Evolutionary conservation across 805 yeast genomes (phyloP), one percentile per base, ranked within the genome.

Genomic region (Ogataea glucozyma): DNA sequence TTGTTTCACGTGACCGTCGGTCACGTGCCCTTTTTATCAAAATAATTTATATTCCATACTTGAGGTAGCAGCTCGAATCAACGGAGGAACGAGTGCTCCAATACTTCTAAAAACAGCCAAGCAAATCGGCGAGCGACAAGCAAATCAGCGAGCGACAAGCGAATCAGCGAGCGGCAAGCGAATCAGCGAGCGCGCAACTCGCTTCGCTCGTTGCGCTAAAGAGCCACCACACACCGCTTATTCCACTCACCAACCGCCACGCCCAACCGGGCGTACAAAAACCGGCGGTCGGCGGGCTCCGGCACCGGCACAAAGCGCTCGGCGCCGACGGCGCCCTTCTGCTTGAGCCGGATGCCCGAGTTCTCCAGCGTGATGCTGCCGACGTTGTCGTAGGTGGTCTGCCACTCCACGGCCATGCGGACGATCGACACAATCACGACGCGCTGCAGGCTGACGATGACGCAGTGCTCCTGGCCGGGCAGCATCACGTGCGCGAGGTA

Each of bases 401-500:
- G 72, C 98, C 99, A 91, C 51, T 78, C 79, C 1, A 80, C 70
- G 27, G 71, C 73, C 68, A 84, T 64, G 1, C 72, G 69, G 32
- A 79, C 78, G 14, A 88, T 71, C 19, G 82, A 76, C 45, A 88
- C 75, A 59, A 89, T 72, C 36, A 88, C 58, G 14, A 93, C 82
- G 45, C 81, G 76, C 44, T 70, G 75, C 69, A 79, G 79, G 2
- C 96, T 86, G 3, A 93, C 81, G 38, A 91, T 67, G 3, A 88
- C 83, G 6, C 83, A 85, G 53, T 77, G 72, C 47, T 88, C 95
- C 38, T 81, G 85, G 6, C 95, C 95, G 1, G 95, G 83, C 34
- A 90, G 69, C 14, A 87, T 76, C 47, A 86, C 78, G 63, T 93
- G 98, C 0, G 97, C 95, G 42, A 93, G 68, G 56, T 93, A 93